Percentiles rank a stretch among this genome's conserved stretches.
These are phyloP conservation scores for Candida yuanshanica DNA, from an alignment of 805 yeast species.

Conservation along the genomic window DNA sequence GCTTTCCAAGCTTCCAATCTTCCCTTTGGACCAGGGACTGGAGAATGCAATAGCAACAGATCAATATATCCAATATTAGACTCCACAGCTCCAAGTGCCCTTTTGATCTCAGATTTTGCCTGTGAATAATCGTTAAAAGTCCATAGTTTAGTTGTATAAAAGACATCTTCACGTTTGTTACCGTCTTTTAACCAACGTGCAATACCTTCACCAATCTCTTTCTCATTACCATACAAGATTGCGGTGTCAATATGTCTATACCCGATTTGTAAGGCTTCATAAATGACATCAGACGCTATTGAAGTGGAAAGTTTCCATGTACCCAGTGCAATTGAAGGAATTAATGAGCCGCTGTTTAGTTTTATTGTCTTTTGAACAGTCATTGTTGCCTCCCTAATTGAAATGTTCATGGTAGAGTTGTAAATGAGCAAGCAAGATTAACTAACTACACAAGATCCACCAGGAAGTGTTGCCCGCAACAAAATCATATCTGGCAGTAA, in stretches of 20 bases:
- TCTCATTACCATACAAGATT: constrained; percentile 58
- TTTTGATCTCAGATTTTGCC: constrained; percentile 54
- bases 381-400: too few species aligned
- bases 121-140: constrained; percentile 38
- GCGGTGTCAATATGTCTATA: constrained; percentile 78
- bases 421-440: background rate
- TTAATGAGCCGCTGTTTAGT: constrained; percentile 47
- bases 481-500: too few species aligned
- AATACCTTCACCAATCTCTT: constrained; percentile 56
- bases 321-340: constrained; percentile 57
- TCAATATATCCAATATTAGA: constrained; percentile 61
- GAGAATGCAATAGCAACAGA: constrained; percentile 62
- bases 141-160: constrained; percentile 73
- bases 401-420: background rate
- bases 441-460: too few species aligned
- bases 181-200: constrained; percentile 43
- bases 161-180: constrained; percentile 43
- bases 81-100: constrained; percentile 46
- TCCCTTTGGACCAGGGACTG: constrained; percentile 44
- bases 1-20: constrained; percentile 69
- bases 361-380: constrained; percentile 6
- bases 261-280: constrained; percentile 55
- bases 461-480: too few species aligned
- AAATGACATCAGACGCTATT: constrained; percentile 39
- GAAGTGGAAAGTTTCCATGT: constrained; percentile 39